These are phyloP conservation scores for Zygosaccharomyces pseudobailii DNA, from an alignment of 1,139 yeast species.

Conservation along the genomic window DNA sequence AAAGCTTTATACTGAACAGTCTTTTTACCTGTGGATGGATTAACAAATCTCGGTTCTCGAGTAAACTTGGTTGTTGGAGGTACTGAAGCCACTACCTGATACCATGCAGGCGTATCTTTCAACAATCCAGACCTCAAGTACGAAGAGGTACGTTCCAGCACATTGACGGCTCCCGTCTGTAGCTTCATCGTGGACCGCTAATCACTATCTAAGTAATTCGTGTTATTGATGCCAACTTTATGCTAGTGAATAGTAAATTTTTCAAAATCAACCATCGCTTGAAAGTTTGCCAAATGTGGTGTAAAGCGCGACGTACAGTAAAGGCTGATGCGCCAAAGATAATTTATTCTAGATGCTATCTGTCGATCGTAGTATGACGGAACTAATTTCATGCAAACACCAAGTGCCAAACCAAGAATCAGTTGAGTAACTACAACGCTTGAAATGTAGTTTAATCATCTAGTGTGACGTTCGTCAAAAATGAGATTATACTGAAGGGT, in stretches of 20 bases:
- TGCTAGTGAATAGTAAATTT: background rate
- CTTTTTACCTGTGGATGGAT: slow-evolving; percentile 32
- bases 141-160: slow-evolving; percentile 72
- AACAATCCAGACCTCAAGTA: slow-evolving; percentile 63
- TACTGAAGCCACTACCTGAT: slow-evolving; percentile 68
- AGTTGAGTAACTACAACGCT: background rate
- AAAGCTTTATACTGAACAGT: slow-evolving; percentile 17
- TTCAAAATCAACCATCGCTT: background rate
- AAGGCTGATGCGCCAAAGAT: too few species aligned
- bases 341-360: too few species aligned
- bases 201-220: background rate
- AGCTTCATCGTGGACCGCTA: slow-evolving; percentile 48
- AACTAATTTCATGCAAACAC: background rate
- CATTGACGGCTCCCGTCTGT: slow-evolving; percentile 62
- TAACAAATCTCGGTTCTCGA: slow-evolving; percentile 42
- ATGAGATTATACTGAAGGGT: background rate
- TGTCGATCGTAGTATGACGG: too few species aligned
- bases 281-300: background rate
- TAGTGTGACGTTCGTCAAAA: background rate
- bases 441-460: background rate
- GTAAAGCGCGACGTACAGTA: background rate
- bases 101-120: slow-evolving; percentile 78
- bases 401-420: background rate
- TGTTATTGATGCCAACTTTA: background rate
- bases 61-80: slow-evolving; percentile 68